Evolutionary conservation across 768 basidiomycete species (phyloP), one percentile per base, ranked within the genome.

Genomic region (Tylopilus felleus): DNA sequence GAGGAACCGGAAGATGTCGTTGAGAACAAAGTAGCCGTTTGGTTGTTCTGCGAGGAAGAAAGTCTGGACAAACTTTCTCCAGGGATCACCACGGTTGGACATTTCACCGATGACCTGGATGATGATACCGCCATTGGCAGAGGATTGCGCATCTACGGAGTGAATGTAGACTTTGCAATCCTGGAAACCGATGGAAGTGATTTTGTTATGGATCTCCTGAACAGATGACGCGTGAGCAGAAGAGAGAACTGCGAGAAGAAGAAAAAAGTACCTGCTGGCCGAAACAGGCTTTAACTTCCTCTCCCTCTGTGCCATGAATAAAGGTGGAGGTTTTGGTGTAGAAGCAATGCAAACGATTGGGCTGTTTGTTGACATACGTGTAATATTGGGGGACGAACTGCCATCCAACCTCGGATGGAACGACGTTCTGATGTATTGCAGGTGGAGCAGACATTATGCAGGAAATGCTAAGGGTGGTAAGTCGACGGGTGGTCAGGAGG

Each of bases 1-100:
- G 59, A 99, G 79, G 81, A 97, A 98, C 56, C 97, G 90, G 86
- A 98, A 99, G 77, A 98, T 98, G 76, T 99, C 97, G 74, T 99
- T 99, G 74, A 99, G 86, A 60, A 99, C 97, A 69, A 96, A 99
- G 78, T 98, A 99, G 40, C 97, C 97, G 63, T 96, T 97, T 14
- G 93, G 93, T 74, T 99, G 97, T 73, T 98, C 94, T 36, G 97
- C 97, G 51, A 99, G 87, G 89, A 99, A 98, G 77, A 99, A 98
- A 8, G 96, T 98, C 76, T 99, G 97, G 12, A 94, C 95, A 65
- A 99, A 99, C 76, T 98, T 99, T 67, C 88, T 85, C 97, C 97
- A 99, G 5, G 90, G 80, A 49, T 89, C 90, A 53, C 83, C 82
- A 60, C 84, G 81, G 75, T 98, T 98, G 49, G 91, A 93, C 90